Percentiles rank a stretch among this genome's conserved stretches.
Conservation (phyloP, 352 stramenopile species). For the Globisporangium heterothallicum region DNA sequence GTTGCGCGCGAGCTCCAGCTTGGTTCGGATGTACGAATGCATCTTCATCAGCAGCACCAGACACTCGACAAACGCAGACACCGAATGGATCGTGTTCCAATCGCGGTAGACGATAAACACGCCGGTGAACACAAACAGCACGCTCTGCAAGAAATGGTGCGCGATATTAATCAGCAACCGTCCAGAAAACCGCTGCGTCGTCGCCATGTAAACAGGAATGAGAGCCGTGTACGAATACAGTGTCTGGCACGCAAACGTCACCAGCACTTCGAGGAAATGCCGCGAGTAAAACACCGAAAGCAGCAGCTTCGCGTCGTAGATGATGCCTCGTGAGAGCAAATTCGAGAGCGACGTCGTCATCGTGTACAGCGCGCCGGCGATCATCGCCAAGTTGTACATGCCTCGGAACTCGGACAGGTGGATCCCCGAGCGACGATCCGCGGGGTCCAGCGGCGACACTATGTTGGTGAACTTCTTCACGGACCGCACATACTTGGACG, state of each 20-base stretch:
- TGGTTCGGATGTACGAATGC: conserved; percentile 77
- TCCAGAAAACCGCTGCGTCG: conserved; percentile 26
- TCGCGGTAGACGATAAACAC: conserved; percentile 65
- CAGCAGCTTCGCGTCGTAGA: conserved; percentile 50
- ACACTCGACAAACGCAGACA: conserved; percentile 73
- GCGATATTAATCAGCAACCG: conserved; percentile 58
- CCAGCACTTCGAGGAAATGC: conserved; percentile 64
- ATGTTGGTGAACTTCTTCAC: conserved; percentile 59
- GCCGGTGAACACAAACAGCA: conserved; percentile 66
- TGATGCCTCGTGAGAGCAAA: conserved; percentile 35
- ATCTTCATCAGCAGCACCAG: conserved; percentile 80
- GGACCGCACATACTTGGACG: conserved; percentile 9
- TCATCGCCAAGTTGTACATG: conserved; percentile 73
- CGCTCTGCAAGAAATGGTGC: conserved; percentile 65
- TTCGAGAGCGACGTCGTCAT: conserved; percentile 57
- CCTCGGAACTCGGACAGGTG: conserved; percentile 74
- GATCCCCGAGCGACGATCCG: conserved; percentile 58
- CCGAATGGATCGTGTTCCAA: conserved; percentile 67
- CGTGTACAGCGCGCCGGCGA: conserved; percentile 56
- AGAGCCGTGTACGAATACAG: conserved; percentile 73
- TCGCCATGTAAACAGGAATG: conserved; percentile 63
- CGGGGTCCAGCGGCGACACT: conserved; percentile 63
- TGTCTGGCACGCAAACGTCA: conserved; percentile 55
- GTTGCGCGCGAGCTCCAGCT: conserved; percentile 49
- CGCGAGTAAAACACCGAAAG: conserved; percentile 68